phyloP scores from a whole-genome alignment of 2,329 filamentous ascomycete genomes.

The Microdochium trichocladiopsis region DNA sequence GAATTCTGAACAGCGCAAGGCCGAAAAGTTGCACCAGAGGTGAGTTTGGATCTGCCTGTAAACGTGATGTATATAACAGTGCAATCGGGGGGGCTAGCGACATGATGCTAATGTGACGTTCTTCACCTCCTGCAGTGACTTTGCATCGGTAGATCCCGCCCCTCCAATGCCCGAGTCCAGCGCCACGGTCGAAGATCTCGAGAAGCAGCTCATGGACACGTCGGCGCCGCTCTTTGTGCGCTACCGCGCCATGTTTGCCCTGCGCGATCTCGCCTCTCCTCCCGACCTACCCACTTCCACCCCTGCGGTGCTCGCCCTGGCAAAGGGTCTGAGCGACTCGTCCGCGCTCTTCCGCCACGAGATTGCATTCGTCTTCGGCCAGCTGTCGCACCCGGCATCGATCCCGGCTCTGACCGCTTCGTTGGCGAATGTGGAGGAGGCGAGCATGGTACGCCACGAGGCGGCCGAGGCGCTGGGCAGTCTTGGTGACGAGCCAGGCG shows the following conservation, averaged over 20 bases:
- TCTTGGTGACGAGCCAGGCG: conserved; percentile 86
- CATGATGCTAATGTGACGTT: too few species aligned
- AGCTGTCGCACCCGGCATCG: conserved; percentile 91
- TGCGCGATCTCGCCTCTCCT: conserved; percentile 90
- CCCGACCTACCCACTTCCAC: conserved; percentile 84
- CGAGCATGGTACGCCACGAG: conserved; percentile 95
- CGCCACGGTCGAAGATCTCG: conserved; percentile 66
- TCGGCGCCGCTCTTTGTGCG: conserved; percentile 77
- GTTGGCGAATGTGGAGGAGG: conserved; percentile 73
- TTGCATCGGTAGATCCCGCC: conserved; percentile 91
- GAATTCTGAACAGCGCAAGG: conserved; percentile 62
- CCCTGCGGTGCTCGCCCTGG: conserved; percentile 79
- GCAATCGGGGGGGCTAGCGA: too few species aligned
- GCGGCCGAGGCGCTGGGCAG: conserved; percentile 94
- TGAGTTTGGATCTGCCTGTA: conserved; percentile 31
- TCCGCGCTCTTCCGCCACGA: conserved; percentile 96
- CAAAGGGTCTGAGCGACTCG: conserved; percentile 75
- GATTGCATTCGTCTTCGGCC: conserved; percentile 96
- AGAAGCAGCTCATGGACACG: conserved; percentile 71
- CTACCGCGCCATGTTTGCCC: conserved; percentile 96
- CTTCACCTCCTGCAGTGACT: too few species aligned
- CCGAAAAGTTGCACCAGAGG: conserved; percentile 78
- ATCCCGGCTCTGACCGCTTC: conserved; percentile 80
- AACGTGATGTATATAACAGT: too few species aligned
- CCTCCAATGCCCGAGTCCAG: conserved; percentile 73